Conservation (phyloP, 306 rosid species). For the Quercus variabilis region DNA sequence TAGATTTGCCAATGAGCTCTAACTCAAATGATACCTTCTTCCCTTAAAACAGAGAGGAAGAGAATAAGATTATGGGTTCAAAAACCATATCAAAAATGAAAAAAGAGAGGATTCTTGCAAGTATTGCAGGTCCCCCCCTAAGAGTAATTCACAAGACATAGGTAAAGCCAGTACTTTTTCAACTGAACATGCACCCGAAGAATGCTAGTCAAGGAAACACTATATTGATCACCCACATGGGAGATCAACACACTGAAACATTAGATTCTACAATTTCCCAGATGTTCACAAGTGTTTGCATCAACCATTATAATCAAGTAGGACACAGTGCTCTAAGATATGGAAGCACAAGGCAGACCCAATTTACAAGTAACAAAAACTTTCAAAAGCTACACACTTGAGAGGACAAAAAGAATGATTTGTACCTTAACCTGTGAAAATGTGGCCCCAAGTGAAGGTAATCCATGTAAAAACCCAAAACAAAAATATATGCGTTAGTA, state of each 20-base stretch:
- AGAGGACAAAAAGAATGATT: slow-evolving; percentile 1
- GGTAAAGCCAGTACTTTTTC: too few species aligned
- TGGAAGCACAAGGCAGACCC: not conserved
- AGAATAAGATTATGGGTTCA: too few species aligned
- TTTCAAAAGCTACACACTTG: slow-evolving; percentile 1
- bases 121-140: too few species aligned
- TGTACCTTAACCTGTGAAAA: slow-evolving; percentile 82
- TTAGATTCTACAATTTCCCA: not conserved
- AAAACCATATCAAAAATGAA: too few species aligned
- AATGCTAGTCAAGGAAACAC: not conserved
- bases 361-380: not conserved
- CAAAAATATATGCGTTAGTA: slow-evolving; percentile 19
- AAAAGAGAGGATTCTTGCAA: not conserved
- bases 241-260: not conserved
- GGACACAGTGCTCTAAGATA: not conserved
- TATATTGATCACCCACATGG: not conserved
- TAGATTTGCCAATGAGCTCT: too few species aligned
- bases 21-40: too few species aligned
- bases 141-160: not conserved
- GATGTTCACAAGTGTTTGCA: not conserved
- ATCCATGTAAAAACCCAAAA: slow-evolving; percentile 44
- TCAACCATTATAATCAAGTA: not conserved
- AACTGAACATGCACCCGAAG: too few species aligned
- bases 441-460: slow-evolving; percentile 21
- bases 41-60: too few species aligned